Base-by-base conservation (phyloP, 1,284 basidiomycete species). In the Retiboletus flavoniger region DNA sequence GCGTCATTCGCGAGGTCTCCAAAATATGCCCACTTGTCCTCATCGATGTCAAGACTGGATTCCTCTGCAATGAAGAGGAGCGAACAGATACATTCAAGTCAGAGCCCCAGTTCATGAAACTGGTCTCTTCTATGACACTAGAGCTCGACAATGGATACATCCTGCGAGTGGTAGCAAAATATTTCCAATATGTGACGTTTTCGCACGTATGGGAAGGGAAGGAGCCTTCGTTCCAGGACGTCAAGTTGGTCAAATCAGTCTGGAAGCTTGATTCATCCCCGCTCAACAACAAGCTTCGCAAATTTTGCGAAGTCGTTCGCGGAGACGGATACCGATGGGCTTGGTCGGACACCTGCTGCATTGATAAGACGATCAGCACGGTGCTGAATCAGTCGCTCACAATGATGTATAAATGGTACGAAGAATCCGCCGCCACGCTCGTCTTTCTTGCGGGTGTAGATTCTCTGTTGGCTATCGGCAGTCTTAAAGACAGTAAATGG, bases 121-220 rank as follows among this genome's bases (percentile, higher is more conserved):
- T 59, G 0, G 3, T 45, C 34, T 58, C 50, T 1, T 53, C 42
- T 7, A 53, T 48, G 42, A 50, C 28, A 2, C 2, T 19, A 9
- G 3, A 14, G 9, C 8, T 42, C 3, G 56, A 58, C 10, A 14
- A 46, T 11, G 8, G 7, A 7, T 51, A 31, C 2, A 36, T 51
- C 16, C 16, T 26, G n/a, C 34, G 13, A 7, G 47, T 40, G 7
- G 56, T 51, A 7, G 11, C 8, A 7, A 8, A 44, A 32, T 59
- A 59, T 5, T 56, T 57, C 5, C 28, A 5, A 43, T 58, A 56
- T 10, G 56, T 59, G 29, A 57, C 14, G 14, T n/a, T 57, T 8
- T 57, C 56, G 7, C 58, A 60, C 17, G 54, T 57, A 3, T 45
- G 55, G 56, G 28, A 43, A 29, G 28, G 28, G 8, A 28, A 19